These are phyloP conservation scores for Carallia brachiata DNA, from an alignment of 345 rosid genomes.

Conservation along the genomic window DNA sequence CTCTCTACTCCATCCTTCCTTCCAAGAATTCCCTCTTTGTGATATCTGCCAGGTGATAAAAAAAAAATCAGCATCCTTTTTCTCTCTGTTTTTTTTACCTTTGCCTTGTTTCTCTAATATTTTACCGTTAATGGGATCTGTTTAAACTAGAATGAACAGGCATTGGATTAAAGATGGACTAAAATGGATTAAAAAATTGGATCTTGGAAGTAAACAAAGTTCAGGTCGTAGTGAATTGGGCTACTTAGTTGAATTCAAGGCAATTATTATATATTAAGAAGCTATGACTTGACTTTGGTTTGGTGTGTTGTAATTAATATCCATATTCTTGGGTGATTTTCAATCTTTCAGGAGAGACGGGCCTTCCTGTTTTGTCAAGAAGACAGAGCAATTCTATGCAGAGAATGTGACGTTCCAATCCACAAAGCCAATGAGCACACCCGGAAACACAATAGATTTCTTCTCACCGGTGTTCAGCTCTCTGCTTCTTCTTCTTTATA, in stretches of 20 bases:
- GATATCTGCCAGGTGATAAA: slow-evolving; percentile 64
- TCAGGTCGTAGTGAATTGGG: too few relatives aligned
- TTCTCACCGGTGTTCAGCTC: slow-evolving; percentile 72
- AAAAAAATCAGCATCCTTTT: background rate
- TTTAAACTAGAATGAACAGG: background rate
- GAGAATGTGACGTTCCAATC: slow-evolving; percentile 71
- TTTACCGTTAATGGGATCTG: background rate
- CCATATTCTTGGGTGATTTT: background rate
- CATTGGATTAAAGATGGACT: background rate
- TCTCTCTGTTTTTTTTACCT: background rate
- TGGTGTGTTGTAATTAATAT: background rate
- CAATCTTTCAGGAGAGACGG: slow-evolving; percentile 46
- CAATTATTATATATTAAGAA: too few relatives aligned
- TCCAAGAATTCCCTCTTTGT: slow-evolving; percentile 58
- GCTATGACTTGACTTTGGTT: background rate
- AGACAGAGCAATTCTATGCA: slow-evolving; percentile 84
- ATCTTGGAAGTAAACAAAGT: background rate
- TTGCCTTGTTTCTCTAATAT: background rate
- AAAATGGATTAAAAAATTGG: background rate
- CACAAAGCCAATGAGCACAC: slow-evolving; percentile 67
- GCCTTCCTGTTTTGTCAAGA: slow-evolving; percentile 77
- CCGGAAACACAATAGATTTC: slow-evolving; percentile 74
- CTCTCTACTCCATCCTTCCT: slow-evolving; percentile 51
- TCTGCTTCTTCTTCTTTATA: slow-evolving; percentile 38
- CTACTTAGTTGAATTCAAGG: too few relatives aligned